phyloP scores from a whole-genome alignment of 306 rosid species.

The Vigna nakashimae region DNA sequence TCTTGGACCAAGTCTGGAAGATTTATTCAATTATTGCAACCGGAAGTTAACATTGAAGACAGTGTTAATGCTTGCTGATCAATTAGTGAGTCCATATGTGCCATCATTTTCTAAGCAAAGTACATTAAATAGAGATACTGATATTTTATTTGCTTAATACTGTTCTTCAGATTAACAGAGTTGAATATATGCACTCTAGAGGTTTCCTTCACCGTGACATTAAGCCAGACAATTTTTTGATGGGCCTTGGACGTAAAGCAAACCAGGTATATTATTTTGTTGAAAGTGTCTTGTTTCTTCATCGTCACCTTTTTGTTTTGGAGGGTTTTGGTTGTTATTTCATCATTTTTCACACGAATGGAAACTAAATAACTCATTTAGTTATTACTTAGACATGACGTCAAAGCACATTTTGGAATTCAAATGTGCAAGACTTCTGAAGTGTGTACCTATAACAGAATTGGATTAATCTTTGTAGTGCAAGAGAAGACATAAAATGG shows the following conservation, averaged over 20 bases:
- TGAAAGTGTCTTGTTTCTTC: slow-evolving; percentile 35
- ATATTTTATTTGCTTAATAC: slow-evolving; percentile 27
- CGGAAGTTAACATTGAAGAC: slow-evolving; percentile 88
- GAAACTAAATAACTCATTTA: not conserved
- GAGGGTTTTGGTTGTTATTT: slow-evolving; percentile 29
- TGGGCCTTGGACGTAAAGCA: slow-evolving; percentile 99
- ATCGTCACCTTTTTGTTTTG: slow-evolving; percentile 4
- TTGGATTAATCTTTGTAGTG: not conserved
- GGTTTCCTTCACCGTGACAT: slow-evolving; percentile 99
- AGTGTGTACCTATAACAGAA: not conserved
- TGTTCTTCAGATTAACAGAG: slow-evolving; percentile 84
- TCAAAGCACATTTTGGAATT: slow-evolving; percentile 12
- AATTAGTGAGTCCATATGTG: slow-evolving; percentile 69
- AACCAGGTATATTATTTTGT: slow-evolving; percentile 74
- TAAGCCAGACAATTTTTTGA: slow-evolving; percentile 97
- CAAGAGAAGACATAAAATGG: not conserved
- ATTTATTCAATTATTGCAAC: slow-evolving; percentile 96
- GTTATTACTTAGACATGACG: not conserved
- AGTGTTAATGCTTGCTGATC: slow-evolving; percentile 99
- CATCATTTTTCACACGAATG: slow-evolving; percentile 17
- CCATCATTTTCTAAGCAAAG: slow-evolving; percentile 30
- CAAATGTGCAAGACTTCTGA: not conserved
- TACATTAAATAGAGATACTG: slow-evolving; percentile 31
- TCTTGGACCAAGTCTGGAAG: slow-evolving; percentile 99
- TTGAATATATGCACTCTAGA: slow-evolving; percentile 98